Percentiles rank a stretch among this genome's conserved stretches.
phyloP scores from a whole-genome alignment of 768 basidiomycete genomes.

The Stropharia rugosoannulata region DNA sequence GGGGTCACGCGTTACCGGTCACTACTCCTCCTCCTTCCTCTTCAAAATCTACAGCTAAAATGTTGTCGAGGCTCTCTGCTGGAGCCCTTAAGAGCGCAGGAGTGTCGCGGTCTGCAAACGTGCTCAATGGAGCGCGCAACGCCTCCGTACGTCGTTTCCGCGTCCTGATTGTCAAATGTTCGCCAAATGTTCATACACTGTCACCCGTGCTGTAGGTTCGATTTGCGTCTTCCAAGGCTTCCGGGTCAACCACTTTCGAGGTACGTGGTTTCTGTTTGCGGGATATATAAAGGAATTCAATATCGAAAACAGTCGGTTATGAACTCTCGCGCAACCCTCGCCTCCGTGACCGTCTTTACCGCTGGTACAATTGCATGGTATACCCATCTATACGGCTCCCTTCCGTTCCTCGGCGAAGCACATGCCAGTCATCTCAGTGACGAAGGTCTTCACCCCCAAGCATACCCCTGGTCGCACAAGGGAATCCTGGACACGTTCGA shows the following conservation, averaged over 20 bases:
- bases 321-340: conserved; percentile 71
- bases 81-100: conserved; percentile 60
- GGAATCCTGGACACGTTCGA: conserved; percentile 91
- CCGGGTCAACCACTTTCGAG: conserved; percentile 58
- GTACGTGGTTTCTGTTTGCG: conserved; percentile 36
- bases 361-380: conserved; percentile 96
- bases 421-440: conserved; percentile 92
- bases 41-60: conserved; percentile 55
- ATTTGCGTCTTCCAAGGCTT: conserved; percentile 66
- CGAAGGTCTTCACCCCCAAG: conserved; percentile 87
- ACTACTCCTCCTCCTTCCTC: conserved; percentile 35
- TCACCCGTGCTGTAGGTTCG: conserved; percentile 50
- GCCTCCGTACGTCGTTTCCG: conserved; percentile 43
- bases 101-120: conserved; percentile 41
- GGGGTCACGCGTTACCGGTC: conserved; percentile 45
- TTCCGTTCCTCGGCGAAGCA: conserved; percentile 89
- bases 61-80: conserved; percentile 82
- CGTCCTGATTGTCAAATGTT: neutral
- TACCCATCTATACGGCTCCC: conserved; percentile 86
- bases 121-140: conserved; percentile 43
- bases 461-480: conserved; percentile 90
- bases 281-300: conserved; percentile 8
- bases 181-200: conserved; percentile 15
- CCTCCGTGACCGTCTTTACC: conserved; percentile 73
- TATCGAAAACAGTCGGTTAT: conserved; percentile 49